A percentile compares a stretch with the other conserved stretches of the same genome.
Evolutionary conservation across 73 alveolate genomes (phyloP).

Genomic region (Durusdinium trenchii): DNA sequence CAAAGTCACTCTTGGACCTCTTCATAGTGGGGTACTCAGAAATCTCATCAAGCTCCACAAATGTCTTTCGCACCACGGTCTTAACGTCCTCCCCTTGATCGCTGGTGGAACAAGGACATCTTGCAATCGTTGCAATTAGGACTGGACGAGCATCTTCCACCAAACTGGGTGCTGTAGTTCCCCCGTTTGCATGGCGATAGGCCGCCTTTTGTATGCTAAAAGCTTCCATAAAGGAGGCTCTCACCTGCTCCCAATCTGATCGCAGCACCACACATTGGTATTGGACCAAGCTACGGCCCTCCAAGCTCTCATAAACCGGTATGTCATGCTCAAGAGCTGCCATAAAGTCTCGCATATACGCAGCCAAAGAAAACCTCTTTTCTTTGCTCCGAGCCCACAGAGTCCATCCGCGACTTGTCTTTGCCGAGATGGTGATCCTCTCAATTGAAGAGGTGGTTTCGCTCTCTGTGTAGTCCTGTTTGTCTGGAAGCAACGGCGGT

Average conservation of each 20-base stretch:
- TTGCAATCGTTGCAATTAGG: neutral
- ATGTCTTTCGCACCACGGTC: neutral
- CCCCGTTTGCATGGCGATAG: slow-evolving; percentile 34
- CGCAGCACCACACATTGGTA: slow-evolving; percentile 48
- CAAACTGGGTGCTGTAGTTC: neutral
- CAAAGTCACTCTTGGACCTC: no score
- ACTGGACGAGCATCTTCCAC: neutral
- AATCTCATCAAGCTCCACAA: neutral
- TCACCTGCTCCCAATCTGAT: slow-evolving; percentile 23
- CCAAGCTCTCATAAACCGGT: neutral
- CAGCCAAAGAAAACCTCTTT: neutral
- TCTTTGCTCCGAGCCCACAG: neutral
- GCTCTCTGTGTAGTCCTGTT: no score
- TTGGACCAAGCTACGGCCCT: slow-evolving; percentile 21
- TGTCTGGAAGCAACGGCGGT: no score
- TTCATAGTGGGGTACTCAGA: no score
- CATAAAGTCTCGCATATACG: neutral
- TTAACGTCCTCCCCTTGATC: neutral
- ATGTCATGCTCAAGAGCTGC: neutral
- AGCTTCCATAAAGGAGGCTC: neutral
- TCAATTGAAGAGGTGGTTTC: no score
- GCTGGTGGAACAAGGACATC: neutral
- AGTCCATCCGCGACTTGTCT: no score
- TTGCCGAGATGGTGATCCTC: no score
- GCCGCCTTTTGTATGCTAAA: neutral